Percentiles rank a stretch among this genome's conserved stretches.
These are phyloP conservation scores for Coniochaeta hoffmannii DNA, from an alignment of 2,329 filamentous ascomycete genomes.

Conservation along the genomic window DNA sequence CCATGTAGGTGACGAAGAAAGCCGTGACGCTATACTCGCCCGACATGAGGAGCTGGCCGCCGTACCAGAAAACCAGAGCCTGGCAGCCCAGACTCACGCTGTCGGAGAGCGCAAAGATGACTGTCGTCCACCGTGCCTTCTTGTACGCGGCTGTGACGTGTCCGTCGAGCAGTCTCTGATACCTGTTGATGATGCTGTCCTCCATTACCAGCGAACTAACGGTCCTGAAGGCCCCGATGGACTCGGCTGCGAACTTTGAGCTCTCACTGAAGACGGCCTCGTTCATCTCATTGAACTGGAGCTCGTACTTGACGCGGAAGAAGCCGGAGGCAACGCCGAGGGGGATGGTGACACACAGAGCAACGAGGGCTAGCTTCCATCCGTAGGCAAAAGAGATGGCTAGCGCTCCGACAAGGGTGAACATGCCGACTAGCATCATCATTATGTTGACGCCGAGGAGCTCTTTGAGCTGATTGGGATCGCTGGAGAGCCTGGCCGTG, in stretches of 20 bases:
- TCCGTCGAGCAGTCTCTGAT: conserved; percentile 46
- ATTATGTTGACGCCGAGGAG: conserved; percentile 57
- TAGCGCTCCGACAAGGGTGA: conserved; percentile 58
- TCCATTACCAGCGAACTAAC: conserved; percentile 66
- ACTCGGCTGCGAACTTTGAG: conserved; percentile 67
- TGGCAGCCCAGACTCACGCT: conserved; percentile 56
- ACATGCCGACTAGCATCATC: conserved; percentile 53
- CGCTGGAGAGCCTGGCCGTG: conserved; percentile 42
- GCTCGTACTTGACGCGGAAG: conserved; percentile 48
- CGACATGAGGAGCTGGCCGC: conserved; percentile 44
- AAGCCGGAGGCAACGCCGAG: conserved; percentile 39
- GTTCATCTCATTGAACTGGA: conserved; percentile 64
- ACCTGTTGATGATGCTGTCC: conserved; percentile 54
- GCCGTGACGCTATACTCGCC: conserved; percentile 37
- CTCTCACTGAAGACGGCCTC: conserved; percentile 61
- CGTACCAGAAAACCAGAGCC: conserved; percentile 62
- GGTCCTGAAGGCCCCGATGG: conserved; percentile 66
- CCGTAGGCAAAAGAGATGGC: conserved; percentile 63
- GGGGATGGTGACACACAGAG: conserved; percentile 52
- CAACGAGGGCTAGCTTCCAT: conserved; percentile 69
- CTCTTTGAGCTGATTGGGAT: conserved; percentile 54
- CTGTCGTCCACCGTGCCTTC: conserved; percentile 53
- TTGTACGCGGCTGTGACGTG: conserved; percentile 54
- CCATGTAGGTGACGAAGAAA: conserved; percentile 56
- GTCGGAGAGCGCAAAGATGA: conserved; percentile 64